phyloP scores from a whole-genome alignment of 2,329 filamentous ascomycete species.

The Trichoderma afroharzianum region DNA sequence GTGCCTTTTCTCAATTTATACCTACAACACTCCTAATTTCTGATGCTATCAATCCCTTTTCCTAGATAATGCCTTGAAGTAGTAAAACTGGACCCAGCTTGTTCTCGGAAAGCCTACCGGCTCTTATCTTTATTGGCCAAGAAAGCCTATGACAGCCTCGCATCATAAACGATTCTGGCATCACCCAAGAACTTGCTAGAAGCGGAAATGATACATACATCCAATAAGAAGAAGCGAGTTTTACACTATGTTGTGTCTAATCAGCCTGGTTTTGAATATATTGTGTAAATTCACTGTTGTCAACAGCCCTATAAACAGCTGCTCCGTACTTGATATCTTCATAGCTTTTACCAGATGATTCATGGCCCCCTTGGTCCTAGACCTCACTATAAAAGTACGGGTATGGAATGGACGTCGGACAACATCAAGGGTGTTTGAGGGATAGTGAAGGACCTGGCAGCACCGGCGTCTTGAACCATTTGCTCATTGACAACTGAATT shows the following conservation, averaged over 20 bases:
- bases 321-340: neutral
- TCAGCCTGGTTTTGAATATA: fast-evolving
- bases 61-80: neutral
- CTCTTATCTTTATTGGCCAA: neutral
- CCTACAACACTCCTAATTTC: neutral
- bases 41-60: neutral
- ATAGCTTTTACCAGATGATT: neutral
- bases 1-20: neutral
- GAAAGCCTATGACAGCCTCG: neutral
- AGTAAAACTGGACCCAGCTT: fast-evolving
- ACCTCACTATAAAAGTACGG: slow-evolving; percentile 69
- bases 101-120: neutral
- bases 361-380: slow-evolving; percentile 29
- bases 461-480: no score
- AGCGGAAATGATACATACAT: neutral
- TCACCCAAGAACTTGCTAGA: neutral
- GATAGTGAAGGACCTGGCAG: no score
- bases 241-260: neutral
- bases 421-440: no score
- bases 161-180: neutral
- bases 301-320: neutral
- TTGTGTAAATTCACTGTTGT: neutral
- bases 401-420: slow-evolving; percentile 58
- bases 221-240: neutral
- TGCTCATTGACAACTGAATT: no score